Percentiles rank a stretch among this genome's conserved stretches.
Evolutionary conservation across 345 rosid genomes (phyloP).

Genomic region (Citropsis articulata): DNA sequence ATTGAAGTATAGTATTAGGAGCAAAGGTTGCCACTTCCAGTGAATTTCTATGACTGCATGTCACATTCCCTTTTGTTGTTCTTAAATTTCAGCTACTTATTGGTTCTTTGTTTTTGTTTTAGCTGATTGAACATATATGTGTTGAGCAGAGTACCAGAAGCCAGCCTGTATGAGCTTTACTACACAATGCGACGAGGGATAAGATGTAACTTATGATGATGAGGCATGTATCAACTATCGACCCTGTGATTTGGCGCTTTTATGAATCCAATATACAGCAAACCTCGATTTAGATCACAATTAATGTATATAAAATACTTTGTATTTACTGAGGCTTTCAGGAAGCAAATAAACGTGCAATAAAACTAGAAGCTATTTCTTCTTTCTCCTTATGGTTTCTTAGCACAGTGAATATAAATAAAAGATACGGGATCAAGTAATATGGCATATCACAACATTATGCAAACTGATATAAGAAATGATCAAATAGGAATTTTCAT

Average conservation of each 20-base stretch:
- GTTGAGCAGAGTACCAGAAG: conserved; percentile 20
- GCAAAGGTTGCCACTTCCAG: neutral
- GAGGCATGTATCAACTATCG: conserved; percentile 5
- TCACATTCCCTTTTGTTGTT: neutral
- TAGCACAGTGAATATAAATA: too few species aligned
- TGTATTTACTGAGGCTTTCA: conserved; percentile 13
- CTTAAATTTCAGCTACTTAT: neutral
- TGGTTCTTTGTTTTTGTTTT: neutral
- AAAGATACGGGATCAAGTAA: too few species aligned
- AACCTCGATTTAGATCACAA: conserved; percentile 22
- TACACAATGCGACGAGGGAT: neutral
- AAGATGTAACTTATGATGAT: conserved; percentile 9
- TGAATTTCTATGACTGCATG: neutral
- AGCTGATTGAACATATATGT: neutral
- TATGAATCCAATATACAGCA: conserved; percentile 20
- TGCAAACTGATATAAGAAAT: too few species aligned
- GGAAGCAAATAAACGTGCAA: conserved; percentile 20
- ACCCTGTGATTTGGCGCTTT: conserved; percentile 14
- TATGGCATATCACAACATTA: too few species aligned
- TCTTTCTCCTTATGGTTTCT: neutral
- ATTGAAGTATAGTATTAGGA: neutral
- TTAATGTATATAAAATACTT: conserved; percentile 15
- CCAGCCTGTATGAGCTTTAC: conserved; percentile 7
- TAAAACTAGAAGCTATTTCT: conserved; percentile 7
- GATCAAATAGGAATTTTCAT: too few species aligned